phyloP scores from a whole-genome alignment of 371 early-diverging fungal species.

The Gilbertella persicaria region DNA sequence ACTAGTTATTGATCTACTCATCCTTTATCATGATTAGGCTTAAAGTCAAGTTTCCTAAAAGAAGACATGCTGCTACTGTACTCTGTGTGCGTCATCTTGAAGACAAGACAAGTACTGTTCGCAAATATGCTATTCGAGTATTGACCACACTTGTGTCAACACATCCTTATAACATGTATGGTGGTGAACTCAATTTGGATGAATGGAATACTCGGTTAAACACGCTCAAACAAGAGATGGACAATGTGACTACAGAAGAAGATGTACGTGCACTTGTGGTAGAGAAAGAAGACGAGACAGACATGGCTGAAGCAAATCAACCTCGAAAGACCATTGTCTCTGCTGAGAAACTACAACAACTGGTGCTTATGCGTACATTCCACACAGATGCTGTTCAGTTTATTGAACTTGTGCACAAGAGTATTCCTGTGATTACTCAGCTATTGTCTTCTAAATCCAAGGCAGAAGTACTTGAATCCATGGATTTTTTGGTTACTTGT shows the following conservation, averaged over 20 bases:
- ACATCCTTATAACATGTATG: slow-evolving; percentile 90
- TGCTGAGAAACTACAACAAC: slow-evolving; percentile 58
- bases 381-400: slow-evolving; percentile 88
- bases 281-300: slow-evolving; percentile 4
- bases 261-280: slow-evolving; percentile 8
- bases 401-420: slow-evolving; percentile 71
- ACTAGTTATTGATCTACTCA: not conserved
- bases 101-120: slow-evolving; percentile 88
- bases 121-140: slow-evolving; percentile 86
- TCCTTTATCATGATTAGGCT: slow-evolving; percentile 19
- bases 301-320: slow-evolving; percentile 15
- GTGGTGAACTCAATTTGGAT: slow-evolving; percentile 72
- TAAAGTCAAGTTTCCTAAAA: slow-evolving; percentile 78
- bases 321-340: slow-evolving; percentile 29
- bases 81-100: slow-evolving; percentile 78
- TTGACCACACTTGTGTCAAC: slow-evolving; percentile 78
- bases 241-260: slow-evolving; percentile 17
- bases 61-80: slow-evolving; percentile 71
- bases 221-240: slow-evolving; percentile 64
- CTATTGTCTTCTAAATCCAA: slow-evolving; percentile 88
- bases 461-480: slow-evolving; percentile 90
- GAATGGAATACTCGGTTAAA: slow-evolving; percentile 67
- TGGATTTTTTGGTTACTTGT: slow-evolving; percentile 90
- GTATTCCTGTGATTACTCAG: slow-evolving; percentile 76
- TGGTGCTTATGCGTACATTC: slow-evolving; percentile 72